These are phyloP conservation scores for Ananas comosus DNA, from an alignment of 176 grass and related monocot species.

Conservation along the genomic window DNA sequence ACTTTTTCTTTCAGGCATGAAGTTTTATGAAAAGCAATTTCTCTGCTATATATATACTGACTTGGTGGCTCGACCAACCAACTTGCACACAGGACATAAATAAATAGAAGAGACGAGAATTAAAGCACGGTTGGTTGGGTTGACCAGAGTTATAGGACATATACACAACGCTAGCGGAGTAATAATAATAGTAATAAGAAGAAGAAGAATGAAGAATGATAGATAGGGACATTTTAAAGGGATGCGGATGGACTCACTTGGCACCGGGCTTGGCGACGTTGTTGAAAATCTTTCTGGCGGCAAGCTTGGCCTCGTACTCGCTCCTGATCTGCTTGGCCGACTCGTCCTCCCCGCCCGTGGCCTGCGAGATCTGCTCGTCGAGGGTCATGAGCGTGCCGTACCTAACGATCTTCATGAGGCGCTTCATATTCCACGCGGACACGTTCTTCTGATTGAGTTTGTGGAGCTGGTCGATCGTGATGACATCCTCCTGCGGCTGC, in stretches of 20 bases:
- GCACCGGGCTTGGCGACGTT: slow-evolving; percentile 65
- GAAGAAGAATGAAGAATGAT: no score
- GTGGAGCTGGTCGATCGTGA: slow-evolving; percentile 77
- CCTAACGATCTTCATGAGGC: slow-evolving; percentile 80
- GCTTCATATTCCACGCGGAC: slow-evolving; percentile 96
- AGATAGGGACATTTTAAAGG: not conserved
- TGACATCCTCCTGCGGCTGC: slow-evolving; percentile 55
- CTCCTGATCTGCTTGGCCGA: slow-evolving; percentile 59
- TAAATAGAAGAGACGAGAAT: no score
- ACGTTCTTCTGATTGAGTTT: slow-evolving; percentile 88
- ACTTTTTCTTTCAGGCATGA: no score
- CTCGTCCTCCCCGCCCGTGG: slow-evolving; percentile 40
- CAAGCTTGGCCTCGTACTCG: slow-evolving; percentile 79
- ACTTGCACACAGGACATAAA: no score
- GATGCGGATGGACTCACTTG: slow-evolving; percentile 33
- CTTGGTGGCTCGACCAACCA: no score
- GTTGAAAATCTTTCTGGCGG: slow-evolving; percentile 78
- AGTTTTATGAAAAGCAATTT: no score
- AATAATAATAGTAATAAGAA: no score
- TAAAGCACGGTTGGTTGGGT: no score
- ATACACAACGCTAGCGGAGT: no score
- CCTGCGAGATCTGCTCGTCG: slow-evolving; percentile 57
- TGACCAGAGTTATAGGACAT: no score
- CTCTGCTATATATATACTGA: no score
- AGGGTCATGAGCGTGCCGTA: slow-evolving; percentile 64